Conservation (phyloP, 805 yeast genomes). For the Yarrowia yakushimensis region DNA sequence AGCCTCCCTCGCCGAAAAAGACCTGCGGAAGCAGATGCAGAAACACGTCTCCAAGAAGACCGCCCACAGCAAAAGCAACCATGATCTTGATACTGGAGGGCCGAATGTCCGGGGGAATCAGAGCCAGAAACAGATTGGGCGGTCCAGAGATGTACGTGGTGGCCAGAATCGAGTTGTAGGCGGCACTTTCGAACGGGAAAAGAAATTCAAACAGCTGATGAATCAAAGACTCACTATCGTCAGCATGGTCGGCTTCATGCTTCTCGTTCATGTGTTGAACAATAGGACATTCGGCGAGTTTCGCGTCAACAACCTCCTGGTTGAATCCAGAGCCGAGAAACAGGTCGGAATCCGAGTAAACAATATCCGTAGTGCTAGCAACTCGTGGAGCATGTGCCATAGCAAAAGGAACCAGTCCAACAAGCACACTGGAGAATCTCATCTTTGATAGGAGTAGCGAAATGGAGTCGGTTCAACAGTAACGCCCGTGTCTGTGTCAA, state of each 20-base stretch:
- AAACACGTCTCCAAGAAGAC: conserved; percentile 70
- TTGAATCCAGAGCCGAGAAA: conserved; percentile 23
- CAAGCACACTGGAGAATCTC: neutral
- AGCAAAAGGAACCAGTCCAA: too few species aligned
- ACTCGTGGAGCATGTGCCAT: neutral
- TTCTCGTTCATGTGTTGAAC: conserved; percentile 41
- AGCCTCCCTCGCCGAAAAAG: conserved; percentile 47
- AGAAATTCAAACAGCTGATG: conserved; percentile 43
- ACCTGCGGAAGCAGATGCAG: conserved; percentile 69
- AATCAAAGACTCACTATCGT: conserved; percentile 36
- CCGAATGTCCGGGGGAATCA: conserved; percentile 55
- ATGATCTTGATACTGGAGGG: conserved; percentile 50
- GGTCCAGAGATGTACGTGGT: conserved; percentile 62
- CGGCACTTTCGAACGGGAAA: conserved; percentile 46
- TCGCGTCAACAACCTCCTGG: conserved; percentile 6
- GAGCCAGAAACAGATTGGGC: conserved; percentile 54
- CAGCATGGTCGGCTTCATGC: conserved; percentile 27
- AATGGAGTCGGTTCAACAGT: too few species aligned
- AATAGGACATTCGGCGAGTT: conserved; percentile 39
- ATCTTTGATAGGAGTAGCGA: too few species aligned
- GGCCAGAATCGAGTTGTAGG: conserved; percentile 59
- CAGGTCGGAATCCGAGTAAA: neutral
- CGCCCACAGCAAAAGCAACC: conserved; percentile 74
- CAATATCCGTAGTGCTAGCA: neutral
- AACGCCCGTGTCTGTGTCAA: too few species aligned